A percentile compares a stretch with the other conserved stretches of the same genome.
These are phyloP conservation scores for Arbutus unedo DNA, from an alignment of 148 eudicot species.

Conservation along the genomic window DNA sequence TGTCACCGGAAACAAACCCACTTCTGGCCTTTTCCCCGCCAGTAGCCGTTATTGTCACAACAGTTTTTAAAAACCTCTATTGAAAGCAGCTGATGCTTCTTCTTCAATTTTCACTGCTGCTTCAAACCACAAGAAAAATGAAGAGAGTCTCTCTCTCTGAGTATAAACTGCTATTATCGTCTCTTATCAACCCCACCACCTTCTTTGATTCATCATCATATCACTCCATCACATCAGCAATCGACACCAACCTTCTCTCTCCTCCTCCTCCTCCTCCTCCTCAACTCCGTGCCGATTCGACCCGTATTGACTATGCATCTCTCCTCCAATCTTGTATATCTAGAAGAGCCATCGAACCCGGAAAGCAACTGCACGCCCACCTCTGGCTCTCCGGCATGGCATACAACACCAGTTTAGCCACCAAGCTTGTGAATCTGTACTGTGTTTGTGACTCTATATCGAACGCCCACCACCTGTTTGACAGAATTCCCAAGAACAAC, in stretches of 20 bases:
- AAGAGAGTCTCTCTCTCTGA: slow-evolving; percentile 16
- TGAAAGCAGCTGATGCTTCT: not conserved
- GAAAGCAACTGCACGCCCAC: slow-evolving; percentile 72
- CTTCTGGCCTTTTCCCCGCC: not conserved
- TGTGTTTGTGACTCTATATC: slow-evolving; percentile 43
- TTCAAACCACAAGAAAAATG: slow-evolving; percentile 10
- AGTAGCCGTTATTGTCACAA: not conserved
- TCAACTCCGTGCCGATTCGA: not conserved
- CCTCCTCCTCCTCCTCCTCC: slow-evolving; percentile 1
- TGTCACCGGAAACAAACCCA: not conserved
- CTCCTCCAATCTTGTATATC: slow-evolving; percentile 52
- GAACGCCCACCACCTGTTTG: slow-evolving; percentile 69
- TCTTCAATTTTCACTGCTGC: slow-evolving; percentile 8
- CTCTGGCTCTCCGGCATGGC: slow-evolving; percentile 43
- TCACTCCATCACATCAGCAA: slow-evolving; percentile 14
- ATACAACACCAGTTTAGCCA: slow-evolving; percentile 46
- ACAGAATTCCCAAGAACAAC: slow-evolving; percentile 63
- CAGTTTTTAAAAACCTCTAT: not conserved
- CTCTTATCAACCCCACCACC: slow-evolving; percentile 9
- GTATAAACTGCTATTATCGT: not conserved
- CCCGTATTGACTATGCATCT: slow-evolving; percentile 26
- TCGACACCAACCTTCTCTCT: not conserved
- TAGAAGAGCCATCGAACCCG: slow-evolving; percentile 60
- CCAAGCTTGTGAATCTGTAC: slow-evolving; percentile 67
- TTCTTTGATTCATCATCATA: slow-evolving; percentile 1